phyloP scores from a whole-genome alignment of 169 alveolate species.

The Babesia sp. region DNA sequence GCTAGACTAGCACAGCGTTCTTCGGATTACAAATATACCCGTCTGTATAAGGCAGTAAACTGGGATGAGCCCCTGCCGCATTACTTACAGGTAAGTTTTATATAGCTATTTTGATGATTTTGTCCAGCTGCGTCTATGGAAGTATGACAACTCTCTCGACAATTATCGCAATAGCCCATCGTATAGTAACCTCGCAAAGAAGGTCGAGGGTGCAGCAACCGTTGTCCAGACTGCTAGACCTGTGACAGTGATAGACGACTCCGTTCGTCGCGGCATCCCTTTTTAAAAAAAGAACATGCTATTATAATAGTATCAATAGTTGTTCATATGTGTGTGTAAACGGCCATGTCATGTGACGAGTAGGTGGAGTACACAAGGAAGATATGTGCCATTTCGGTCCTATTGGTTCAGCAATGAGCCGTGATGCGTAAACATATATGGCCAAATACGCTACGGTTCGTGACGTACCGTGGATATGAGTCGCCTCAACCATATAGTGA shows the following conservation, averaged over 20 bases:
- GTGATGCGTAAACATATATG: no score
- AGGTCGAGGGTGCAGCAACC: conserved; percentile 41
- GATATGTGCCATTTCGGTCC: no score
- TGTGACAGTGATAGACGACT: conserved; percentile 52
- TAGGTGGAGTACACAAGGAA: no score
- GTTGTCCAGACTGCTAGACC: conserved; percentile 34
- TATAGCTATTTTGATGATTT: not conserved
- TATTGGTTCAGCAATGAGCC: no score
- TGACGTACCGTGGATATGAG: not conserved
- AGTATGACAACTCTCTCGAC: conserved; percentile 37
- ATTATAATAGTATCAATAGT: not conserved
- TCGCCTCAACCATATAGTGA: no score
- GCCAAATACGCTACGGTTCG: no score
- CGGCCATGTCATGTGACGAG: not conserved
- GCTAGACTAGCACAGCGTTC: conserved; percentile 63
- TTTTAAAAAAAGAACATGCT: not conserved
- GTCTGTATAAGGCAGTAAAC: conserved; percentile 70
- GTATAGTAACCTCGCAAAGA: conserved; percentile 23
- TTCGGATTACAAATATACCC: conserved; percentile 74
- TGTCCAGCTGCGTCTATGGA: conserved; percentile 59
- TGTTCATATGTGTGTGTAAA: not conserved
- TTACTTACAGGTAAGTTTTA: conserved; percentile 64
- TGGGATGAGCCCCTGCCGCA: conserved; percentile 66
- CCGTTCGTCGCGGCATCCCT: conserved; percentile 51
- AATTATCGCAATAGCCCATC: conserved; percentile 10